These are phyloP conservation scores for Phylloboletellus chloephorus DNA, from an alignment of 1,284 basidiomycete species.

Conservation along the genomic window DNA sequence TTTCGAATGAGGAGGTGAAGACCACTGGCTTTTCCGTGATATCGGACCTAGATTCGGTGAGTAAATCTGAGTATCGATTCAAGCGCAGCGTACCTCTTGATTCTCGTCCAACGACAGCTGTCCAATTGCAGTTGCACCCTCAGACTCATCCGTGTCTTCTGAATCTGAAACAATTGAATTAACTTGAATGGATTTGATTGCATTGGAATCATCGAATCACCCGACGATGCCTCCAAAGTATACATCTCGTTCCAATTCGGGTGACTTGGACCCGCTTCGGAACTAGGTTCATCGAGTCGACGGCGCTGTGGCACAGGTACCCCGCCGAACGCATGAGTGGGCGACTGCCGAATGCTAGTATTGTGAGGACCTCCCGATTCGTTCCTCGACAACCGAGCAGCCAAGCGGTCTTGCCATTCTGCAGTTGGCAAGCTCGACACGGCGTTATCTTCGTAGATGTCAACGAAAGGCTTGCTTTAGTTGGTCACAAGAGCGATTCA, in stretches of 20 bases:
- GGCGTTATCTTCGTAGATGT: conserved; percentile 43
- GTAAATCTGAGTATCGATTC: conserved; percentile 1
- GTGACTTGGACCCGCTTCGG: conserved; percentile 6
- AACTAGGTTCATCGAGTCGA: conserved; percentile 31
- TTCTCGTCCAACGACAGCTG: conserved; percentile 81
- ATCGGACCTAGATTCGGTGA: conserved; percentile 53
- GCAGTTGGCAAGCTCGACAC: conserved; percentile 59
- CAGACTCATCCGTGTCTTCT: conserved; percentile 24
- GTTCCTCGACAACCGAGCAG: conserved; percentile 44
- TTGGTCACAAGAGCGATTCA: conserved; percentile 16
- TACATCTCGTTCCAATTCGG: conserved; percentile 54
- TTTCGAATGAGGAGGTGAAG: conserved; percentile 68
- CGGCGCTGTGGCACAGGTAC: conserved; percentile 41
- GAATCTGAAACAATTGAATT: conserved; percentile 15
- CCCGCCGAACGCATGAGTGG: conserved; percentile 18
- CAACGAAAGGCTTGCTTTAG: conserved; percentile 8
- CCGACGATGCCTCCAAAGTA: conserved; percentile 42
- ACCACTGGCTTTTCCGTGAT: conserved; percentile 70
- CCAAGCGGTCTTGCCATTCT: conserved; percentile 73
- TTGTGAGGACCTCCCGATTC: conserved; percentile 14
- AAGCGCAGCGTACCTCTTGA: conserved; percentile 49
- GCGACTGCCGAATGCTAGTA: conserved; percentile 16
- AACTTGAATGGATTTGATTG: conserved; percentile 3
- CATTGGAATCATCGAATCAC: conserved; percentile 18
- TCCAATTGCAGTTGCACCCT: conserved; percentile 46